Base-by-base conservation (phyloP, 2,329 filamentous ascomycete genomes). In the Fusarium burgessii region DNA sequence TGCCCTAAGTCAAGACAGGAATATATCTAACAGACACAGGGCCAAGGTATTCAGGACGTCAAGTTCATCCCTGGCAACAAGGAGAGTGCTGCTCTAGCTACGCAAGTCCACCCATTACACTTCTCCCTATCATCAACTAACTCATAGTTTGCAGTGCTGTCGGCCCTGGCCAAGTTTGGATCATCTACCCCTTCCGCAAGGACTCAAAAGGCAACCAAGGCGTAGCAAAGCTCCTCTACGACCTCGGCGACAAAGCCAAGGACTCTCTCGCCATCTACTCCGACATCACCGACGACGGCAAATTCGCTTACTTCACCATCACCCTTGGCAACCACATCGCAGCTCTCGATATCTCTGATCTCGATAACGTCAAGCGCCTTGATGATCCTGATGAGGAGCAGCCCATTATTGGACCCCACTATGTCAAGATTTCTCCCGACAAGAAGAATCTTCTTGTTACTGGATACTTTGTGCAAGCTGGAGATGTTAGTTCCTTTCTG, bases 401-500 rank as follows among this genome's bases (percentile, higher is more conserved):
- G 77, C 87, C 87, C 23, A 88, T 86, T 63, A 83, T 90, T 56
- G 88, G 88, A 2, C 88, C 88, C 1, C 89, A 91, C 80, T 91
- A 90, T 72, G 81, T 91, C 80, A 91, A 90, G 82, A 82, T 91
- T 64, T 86, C 87, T 7, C 88, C 89, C 0, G 89, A 90, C 70
- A 88, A 90, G 82, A 89, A 89, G 82, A 87, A 90, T 76, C 78
- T 91, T 18, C 82, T 90, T 4, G 88, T 90, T 17, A 89, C 87
- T n/a, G 89, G 89, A 56, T 91, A 91, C 81, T 91, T 91, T 74
- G 87, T 91, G 5, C 88, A 91, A 79, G 87, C 84, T 13, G 88
- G 88, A 29, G 85, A 88, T 66, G 80, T 80, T 74, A 72, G 76
- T 51, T 10, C 0, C 15, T 6, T n/a, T 18, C 5, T 15, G 4